Conservation (phyloP, 225 moss, liverwort and hornwort species). For the Anthoceros angustus region DNA sequence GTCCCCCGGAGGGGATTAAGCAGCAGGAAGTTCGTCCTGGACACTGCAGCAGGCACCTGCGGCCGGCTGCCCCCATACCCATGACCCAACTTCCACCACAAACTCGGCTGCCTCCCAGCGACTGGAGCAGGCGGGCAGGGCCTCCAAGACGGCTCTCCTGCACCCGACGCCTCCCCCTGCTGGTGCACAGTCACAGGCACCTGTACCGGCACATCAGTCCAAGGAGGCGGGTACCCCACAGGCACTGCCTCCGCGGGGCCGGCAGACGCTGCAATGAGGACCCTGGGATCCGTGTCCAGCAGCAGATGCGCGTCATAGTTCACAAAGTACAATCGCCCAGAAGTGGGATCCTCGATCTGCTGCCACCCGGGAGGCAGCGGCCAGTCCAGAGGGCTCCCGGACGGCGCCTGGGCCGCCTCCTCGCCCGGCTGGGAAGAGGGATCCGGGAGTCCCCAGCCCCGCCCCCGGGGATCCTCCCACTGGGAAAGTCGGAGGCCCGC, state of each 20-base stretch:
- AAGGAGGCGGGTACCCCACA: slow-evolving; percentile 23
- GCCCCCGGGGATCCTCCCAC: slow-evolving; percentile 27
- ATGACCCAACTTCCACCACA: slow-evolving; percentile 26
- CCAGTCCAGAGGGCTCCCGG: slow-evolving; percentile 27
- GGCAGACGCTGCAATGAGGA: slow-evolving; percentile 24
- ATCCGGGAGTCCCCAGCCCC: slow-evolving; percentile 22
- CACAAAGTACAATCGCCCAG: slow-evolving; percentile 22
- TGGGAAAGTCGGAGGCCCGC: slow-evolving; percentile 10
- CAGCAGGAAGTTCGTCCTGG: not conserved
- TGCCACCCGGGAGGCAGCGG: slow-evolving; percentile 34
- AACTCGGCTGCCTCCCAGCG: slow-evolving; percentile 9
- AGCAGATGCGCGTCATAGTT: slow-evolving; percentile 29
- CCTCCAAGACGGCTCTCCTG: not conserved
- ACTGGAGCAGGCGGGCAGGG: slow-evolving; percentile 16
- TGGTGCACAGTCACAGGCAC: too few species aligned
- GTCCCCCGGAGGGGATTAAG: not conserved
- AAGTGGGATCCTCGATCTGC: slow-evolving; percentile 21
- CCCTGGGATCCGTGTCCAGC: slow-evolving; percentile 22
- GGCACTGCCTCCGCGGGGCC: slow-evolving; percentile 18
- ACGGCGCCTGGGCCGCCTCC: too few species aligned
- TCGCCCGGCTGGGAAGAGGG: too few species aligned
- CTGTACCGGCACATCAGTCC: slow-evolving; percentile 14
- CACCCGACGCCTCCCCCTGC: too few species aligned
- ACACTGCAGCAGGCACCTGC: not conserved
- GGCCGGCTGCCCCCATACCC: slow-evolving; percentile 9